phyloP scores from a whole-genome alignment of 306 rosid genomes.

The Abrus pulchellus region DNA sequence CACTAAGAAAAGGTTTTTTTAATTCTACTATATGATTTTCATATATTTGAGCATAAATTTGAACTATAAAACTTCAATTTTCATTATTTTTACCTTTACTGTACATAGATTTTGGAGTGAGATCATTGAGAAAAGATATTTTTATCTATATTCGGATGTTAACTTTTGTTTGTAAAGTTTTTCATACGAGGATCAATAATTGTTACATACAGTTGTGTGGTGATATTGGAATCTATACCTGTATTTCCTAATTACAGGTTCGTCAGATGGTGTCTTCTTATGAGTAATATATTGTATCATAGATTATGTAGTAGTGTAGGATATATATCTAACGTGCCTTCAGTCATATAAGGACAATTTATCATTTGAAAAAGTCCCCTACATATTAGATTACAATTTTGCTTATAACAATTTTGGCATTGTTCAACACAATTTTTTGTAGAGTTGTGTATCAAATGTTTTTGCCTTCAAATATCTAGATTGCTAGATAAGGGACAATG shows the following conservation, averaged over 20 bases:
- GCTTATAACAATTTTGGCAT: conserved; percentile 65
- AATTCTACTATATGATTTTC: not conserved
- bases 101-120: not conserved
- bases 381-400: conserved; percentile 76
- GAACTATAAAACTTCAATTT: conserved; percentile 15
- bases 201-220: conserved; percentile 75
- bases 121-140: not conserved
- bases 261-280: conserved; percentile 37
- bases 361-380: conserved; percentile 65
- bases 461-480: conserved; percentile 83
- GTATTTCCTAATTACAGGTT: conserved; percentile 82
- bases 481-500: conserved; percentile 72
- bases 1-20: no score
- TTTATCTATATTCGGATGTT: not conserved
- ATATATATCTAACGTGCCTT: conserved; percentile 45
- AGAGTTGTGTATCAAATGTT: conserved; percentile 64
- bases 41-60: not conserved
- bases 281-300: conserved; percentile 15
- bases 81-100: not conserved
- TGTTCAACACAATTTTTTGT: conserved; percentile 75
- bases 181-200: conserved; percentile 76
- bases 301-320: not conserved
- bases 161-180: not conserved
- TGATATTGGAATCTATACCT: conserved; percentile 80
- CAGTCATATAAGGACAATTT: conserved; percentile 70